Evolutionary conservation across 2,329 filamentous ascomycete species (phyloP).

Genomic region (Arthrobotrys pseudoclavata): DNA sequence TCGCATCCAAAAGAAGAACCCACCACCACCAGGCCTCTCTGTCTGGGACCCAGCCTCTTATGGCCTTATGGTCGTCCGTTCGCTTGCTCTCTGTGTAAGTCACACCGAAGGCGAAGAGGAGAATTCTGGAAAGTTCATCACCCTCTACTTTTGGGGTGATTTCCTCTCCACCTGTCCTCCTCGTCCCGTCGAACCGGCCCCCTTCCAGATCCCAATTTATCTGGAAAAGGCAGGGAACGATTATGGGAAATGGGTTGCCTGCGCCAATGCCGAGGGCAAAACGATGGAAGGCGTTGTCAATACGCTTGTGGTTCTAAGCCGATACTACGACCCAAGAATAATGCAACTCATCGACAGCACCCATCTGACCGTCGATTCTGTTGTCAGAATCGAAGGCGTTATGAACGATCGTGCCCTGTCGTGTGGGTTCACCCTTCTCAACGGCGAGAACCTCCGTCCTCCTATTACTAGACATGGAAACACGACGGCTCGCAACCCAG

Average conservation of each 20-base stretch:
- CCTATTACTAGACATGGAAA: neutral
- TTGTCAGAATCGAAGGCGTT: neutral
- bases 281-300: conserved; percentile 7
- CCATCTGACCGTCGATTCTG: conserved; percentile 27
- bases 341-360: conserved; percentile 42
- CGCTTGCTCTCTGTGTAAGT: conserved; percentile 2
- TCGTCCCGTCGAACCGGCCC: conserved; percentile 17
- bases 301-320: neutral
- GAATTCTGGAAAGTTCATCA: neutral
- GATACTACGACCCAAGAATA: conserved; percentile 54
- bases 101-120: neutral
- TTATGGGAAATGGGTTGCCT: conserved; percentile 35
- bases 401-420: conserved; percentile 2
- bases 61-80: conserved; percentile 36
- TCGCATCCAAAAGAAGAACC: conserved; percentile 24
- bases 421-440: conserved; percentile 21
- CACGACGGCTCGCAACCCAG: neutral
- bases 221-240: conserved; percentile 34
- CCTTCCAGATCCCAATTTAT: conserved; percentile 28
- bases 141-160: conserved; percentile 35
- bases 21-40: conserved; percentile 12
- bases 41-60: conserved; percentile 51
- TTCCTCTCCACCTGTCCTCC: conserved; percentile 35
- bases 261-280: conserved; percentile 7
- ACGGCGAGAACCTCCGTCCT: conserved; percentile 39